These are phyloP conservation scores for Hirsutella rhossiliensis DNA, from an alignment of 2,329 filamentous ascomycete genomes.

Conservation along the genomic window DNA sequence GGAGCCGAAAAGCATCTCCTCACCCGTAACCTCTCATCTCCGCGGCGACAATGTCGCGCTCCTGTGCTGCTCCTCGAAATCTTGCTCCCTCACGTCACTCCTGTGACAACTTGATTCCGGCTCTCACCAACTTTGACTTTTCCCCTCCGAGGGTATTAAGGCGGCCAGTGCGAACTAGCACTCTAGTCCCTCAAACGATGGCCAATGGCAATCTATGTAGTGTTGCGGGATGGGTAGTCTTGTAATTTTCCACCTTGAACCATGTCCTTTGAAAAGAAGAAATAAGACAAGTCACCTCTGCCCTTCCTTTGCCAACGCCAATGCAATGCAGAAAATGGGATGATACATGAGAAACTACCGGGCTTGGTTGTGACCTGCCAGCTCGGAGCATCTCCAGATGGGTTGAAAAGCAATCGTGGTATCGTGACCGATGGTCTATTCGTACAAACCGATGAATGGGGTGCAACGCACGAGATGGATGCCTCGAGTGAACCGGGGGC, in stretches of 20 bases:
- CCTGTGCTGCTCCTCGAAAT: too few species aligned
- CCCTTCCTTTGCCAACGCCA: constrained; percentile 37
- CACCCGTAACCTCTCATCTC: too few species aligned
- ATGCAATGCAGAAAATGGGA: constrained; percentile 40
- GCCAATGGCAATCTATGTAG: constrained; percentile 27
- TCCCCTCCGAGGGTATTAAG: constrained; percentile 18
- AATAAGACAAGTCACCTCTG: constrained; percentile 15
- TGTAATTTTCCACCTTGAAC: constrained; percentile 20
- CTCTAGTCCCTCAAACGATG: constrained; percentile 4
- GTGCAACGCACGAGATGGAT: constrained; percentile 8
- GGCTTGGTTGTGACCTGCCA: constrained; percentile 13
- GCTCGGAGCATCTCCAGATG: constrained; percentile 1
- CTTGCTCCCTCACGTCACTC: too few species aligned
- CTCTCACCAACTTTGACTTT: constrained; percentile 9
- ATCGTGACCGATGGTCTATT: constrained; percentile 33
- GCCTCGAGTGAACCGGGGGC: constrained; percentile 4
- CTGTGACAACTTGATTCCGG: constrained; percentile 1
- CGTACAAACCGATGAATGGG: constrained; percentile 22
- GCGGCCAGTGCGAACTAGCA: constrained; percentile 6
- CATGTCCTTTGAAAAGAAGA: constrained; percentile 17
- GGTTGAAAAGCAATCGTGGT: constrained; percentile 28
- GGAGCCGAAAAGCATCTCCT: neutral
- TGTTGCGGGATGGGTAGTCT: constrained; percentile 26
- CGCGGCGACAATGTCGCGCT: too few species aligned
- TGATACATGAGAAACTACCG: constrained; percentile 22